Evolutionary conservation across 176 grass and related monocot genomes (phyloP).

Genomic region (Aegilops umbellulata): DNA sequence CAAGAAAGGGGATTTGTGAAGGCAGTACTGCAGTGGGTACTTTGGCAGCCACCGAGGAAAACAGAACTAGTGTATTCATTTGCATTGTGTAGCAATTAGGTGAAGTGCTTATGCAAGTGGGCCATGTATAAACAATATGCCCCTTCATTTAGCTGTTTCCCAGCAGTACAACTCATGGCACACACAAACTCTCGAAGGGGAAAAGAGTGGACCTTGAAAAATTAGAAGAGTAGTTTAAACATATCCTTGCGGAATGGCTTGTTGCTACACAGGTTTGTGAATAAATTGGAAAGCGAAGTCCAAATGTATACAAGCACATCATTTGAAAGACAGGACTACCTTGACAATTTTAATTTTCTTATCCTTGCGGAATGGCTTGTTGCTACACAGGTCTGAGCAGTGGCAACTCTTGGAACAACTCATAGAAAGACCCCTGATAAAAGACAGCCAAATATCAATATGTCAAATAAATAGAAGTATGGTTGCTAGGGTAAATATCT

Average conservation of each 20-base stretch:
- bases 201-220: neutral
- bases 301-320: neutral
- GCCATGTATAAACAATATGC: neutral
- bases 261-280: neutral
- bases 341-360: constrained; percentile 98
- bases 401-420: constrained; percentile 93
- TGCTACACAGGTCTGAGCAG: constrained; percentile 90
- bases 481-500: constrained; percentile 1
- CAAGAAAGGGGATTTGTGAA: neutral
- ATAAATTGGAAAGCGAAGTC: neutral
- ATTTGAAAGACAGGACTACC: constrained; percentile 52
- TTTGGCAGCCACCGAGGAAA: neutral
- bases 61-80: neutral
- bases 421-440: constrained; percentile 69
- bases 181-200: neutral
- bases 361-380: constrained; percentile 92
- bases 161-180: neutral
- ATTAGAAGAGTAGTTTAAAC: neutral
- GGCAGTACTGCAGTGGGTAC: neutral
- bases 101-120: constrained; percentile 1
- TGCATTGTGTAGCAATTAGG: neutral
- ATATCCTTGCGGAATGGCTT: neutral
- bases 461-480: neutral
- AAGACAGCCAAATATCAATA: neutral
- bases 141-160: neutral